Conservation (phyloP, 164 flowering plant species). For the Macadamia tetraphylla region DNA sequence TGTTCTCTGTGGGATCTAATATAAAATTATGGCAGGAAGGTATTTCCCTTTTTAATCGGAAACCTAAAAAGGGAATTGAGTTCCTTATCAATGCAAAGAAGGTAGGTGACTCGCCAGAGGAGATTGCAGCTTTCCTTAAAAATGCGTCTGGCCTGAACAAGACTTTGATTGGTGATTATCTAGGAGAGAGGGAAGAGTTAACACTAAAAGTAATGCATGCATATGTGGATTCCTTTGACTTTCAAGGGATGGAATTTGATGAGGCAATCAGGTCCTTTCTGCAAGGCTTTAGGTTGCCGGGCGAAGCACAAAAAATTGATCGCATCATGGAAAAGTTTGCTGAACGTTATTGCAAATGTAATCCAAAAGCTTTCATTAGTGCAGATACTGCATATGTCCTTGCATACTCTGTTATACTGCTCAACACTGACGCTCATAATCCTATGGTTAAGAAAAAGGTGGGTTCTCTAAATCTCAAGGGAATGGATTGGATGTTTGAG, state of each 20-base stretch:
- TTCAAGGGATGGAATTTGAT: constrained; percentile 88
- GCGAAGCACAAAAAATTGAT: constrained; percentile 99
- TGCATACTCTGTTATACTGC: constrained; percentile 94
- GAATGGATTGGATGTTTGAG: background rate
- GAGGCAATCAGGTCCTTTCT: constrained; percentile 90
- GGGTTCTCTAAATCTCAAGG: constrained; percentile 5
- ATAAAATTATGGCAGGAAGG: constrained; percentile 85
- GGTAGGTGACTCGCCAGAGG: constrained; percentile 85
- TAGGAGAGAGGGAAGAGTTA: constrained; percentile 95
- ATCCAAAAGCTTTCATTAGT: constrained; percentile 84
- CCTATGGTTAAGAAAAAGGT: constrained; percentile 98
- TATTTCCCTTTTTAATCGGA: constrained; percentile 90
- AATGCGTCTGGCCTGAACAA: constrained; percentile 82
- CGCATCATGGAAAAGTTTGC: constrained; percentile 99
- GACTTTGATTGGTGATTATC: constrained; percentile 90
- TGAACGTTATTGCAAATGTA: constrained; percentile 96
- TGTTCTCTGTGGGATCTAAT: constrained; percentile 25
- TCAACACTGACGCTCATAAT: constrained; percentile 97
- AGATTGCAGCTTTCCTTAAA: constrained; percentile 81
- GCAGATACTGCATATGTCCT: constrained; percentile 99
- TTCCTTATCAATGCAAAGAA: constrained; percentile 89
- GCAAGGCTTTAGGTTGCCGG: constrained; percentile 95
- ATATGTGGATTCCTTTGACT: constrained; percentile 92
- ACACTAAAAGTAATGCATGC: constrained; percentile 97
- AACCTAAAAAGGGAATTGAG: constrained; percentile 93